A percentile compares a stretch with the other conserved stretches of the same genome.
Conservation (phyloP, 2,329 filamentous ascomycete genomes). For the Chaetoscypha palmicola region DNA sequence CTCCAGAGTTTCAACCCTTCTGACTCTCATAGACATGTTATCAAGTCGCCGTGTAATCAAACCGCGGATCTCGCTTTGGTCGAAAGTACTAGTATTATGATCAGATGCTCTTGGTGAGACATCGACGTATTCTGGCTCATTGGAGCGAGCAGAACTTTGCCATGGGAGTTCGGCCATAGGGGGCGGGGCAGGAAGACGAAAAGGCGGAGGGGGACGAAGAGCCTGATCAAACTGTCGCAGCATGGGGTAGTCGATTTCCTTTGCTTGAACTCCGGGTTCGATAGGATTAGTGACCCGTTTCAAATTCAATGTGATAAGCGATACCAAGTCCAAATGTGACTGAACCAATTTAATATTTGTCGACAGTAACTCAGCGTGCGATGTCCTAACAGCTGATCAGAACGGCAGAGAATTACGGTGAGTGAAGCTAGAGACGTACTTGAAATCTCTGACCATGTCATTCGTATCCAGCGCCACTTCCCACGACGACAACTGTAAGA, state of each 20-base stretch:
- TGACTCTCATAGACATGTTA: constrained; percentile 20
- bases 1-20: constrained; percentile 16
- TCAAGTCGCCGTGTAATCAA: constrained; percentile 18
- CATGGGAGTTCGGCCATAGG: constrained; percentile 9
- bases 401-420: not conserved
- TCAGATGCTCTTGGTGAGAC: not conserved
- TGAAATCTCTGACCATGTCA: constrained; percentile 12
- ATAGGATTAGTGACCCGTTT: constrained; percentile 21
- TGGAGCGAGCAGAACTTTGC: constrained; percentile 1
- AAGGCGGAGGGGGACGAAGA: constrained; percentile 15
- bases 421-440: constrained; percentile 5
- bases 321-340: constrained; percentile 22
- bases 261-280: constrained; percentile 10
- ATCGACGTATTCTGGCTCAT: constrained; percentile 7
- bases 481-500: constrained; percentile 16
- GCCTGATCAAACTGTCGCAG: constrained; percentile 23
- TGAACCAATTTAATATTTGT: constrained; percentile 18
- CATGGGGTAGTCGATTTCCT: constrained; percentile 22
- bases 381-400: not conserved
- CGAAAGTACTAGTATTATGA: constrained; percentile 4
- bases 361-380: constrained; percentile 13
- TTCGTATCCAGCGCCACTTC: constrained; percentile 16
- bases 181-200: constrained; percentile 11
- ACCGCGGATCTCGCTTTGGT: constrained; percentile 9
- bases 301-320: constrained; percentile 17